Base-by-base conservation (phyloP, 129 eudicot genomes). In the Flaveria bidentis region DNA sequence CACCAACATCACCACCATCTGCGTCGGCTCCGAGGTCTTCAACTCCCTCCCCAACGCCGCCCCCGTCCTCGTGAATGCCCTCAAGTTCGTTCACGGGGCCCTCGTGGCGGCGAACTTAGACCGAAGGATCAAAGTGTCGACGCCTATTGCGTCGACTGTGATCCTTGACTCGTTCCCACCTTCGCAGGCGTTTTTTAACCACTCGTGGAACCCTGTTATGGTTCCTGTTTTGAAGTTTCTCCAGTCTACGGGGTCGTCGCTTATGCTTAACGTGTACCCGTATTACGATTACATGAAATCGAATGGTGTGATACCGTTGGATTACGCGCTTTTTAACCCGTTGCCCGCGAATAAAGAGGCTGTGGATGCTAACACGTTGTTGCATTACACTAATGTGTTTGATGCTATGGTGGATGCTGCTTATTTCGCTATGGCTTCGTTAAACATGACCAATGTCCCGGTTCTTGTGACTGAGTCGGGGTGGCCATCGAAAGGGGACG, bases 331-430 rank as follows among this genome's bases (percentile, higher is more conserved):
- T 16, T 92, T 92, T 78, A 80, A 88, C 60, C 94, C 98, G 4
- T 88, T 92, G n/a, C 86, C 96, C 0, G 56, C 98, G 0, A 90
- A 92, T 76, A 92, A 90, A 87, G 98, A 92, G 67, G 96, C 96
- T 13, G 92, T 92, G 25, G 98, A 92, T 61, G 67, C 98, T 0
- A 92, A 92, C 83, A 92, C 98, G 0, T 88, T 88, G 49, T 80
- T 92, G 8, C 98, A 90, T 57, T 92, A 92, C 80, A 45, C 89
- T 14, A 92, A 93, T 23, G 96, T 90, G 8, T 93, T 93, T 36
- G 98, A 93, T 72, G 96, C 96, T 0, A 82, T 90, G 90, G 82
- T 93, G n/a, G 98, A 93, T 77, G 98, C 98, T 22, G 98, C 98
- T 10, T 93, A 90, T 76, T 90, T 76, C 57, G 98, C 98, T 17